These are phyloP conservation scores for Phyllosticta citriasiana DNA, from an alignment of 2,329 filamentous ascomycete species.

Conservation along the genomic window DNA sequence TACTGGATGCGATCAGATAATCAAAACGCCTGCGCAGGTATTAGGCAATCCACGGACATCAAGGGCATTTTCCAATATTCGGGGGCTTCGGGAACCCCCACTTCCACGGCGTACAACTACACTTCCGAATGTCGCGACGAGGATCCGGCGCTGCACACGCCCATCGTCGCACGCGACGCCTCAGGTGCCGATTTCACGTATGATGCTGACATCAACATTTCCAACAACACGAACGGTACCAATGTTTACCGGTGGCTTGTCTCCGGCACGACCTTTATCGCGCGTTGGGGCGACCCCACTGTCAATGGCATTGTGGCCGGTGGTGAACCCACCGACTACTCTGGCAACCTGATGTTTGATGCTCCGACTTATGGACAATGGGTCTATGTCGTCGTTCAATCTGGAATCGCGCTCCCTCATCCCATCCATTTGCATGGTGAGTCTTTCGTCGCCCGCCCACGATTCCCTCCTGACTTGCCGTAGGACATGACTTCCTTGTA, in stretches of 20 bases:
- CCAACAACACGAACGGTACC: slow-evolving; percentile 17
- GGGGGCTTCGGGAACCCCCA: slow-evolving; percentile 20
- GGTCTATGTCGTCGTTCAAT: slow-evolving; percentile 14
- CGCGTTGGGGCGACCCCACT: slow-evolving; percentile 31
- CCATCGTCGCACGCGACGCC: slow-evolving; percentile 20
- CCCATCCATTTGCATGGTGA: slow-evolving; percentile 31
- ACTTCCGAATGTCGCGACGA: slow-evolving; percentile 30
- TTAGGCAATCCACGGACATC: slow-evolving; percentile 23
- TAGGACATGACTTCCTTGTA: slow-evolving; percentile 30
- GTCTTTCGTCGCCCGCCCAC: not conserved
- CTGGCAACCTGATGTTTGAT: slow-evolving; percentile 16
- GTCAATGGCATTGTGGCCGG: slow-evolving; percentile 25
- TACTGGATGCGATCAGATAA: slow-evolving; percentile 31
- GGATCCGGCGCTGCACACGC: slow-evolving; percentile 24
- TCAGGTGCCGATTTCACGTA: slow-evolving; percentile 15
- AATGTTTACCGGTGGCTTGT: slow-evolving; percentile 33
- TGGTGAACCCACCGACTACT: slow-evolving; percentile 22
- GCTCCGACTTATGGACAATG: slow-evolving; percentile 1
- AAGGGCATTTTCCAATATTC: slow-evolving; percentile 31
- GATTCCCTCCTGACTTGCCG: not conserved
- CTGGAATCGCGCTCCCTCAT: slow-evolving; percentile 27
- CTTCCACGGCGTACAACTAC: slow-evolving; percentile 25
- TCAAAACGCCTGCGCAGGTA: slow-evolving; percentile 29
- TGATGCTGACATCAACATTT: slow-evolving; percentile 18
- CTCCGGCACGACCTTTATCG: slow-evolving; percentile 28